A percentile compares a stretch with the other conserved stretches of the same genome.
Conservation (phyloP, 78 protist genomes). For the slime mould (Dictyostelium discoideum) region DNA sequence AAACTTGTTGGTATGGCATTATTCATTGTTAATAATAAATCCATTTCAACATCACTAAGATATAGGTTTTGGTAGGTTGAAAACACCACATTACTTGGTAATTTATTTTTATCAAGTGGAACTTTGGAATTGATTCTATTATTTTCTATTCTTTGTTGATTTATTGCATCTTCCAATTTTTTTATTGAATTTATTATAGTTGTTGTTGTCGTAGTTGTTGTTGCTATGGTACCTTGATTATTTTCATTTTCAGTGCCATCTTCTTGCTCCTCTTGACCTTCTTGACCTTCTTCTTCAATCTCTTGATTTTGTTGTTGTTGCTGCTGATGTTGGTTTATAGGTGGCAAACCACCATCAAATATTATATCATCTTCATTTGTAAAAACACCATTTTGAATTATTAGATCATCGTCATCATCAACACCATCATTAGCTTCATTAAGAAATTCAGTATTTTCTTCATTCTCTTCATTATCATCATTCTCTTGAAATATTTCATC, state of each 20-base stretch:
- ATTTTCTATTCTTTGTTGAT: conserved; percentile 5
- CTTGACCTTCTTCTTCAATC: background rate
- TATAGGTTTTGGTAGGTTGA: conserved; percentile 57
- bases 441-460: background rate
- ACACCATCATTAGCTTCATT: background rate
- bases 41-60: background rate
- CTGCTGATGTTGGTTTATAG: background rate
- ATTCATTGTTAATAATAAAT: background rate
- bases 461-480: too few species aligned
- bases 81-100: conserved; percentile 66
- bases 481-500: background rate
- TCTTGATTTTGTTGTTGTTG: background rate
- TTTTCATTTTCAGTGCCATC: conserved; percentile 25
- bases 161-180: background rate
- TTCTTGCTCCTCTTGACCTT: background rate
- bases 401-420: background rate
- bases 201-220: background rate
- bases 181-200: background rate
- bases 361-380: background rate
- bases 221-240: background rate
- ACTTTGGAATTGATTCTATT: background rate
- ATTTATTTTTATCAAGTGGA: background rate
- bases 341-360: background rate
- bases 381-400: background rate
- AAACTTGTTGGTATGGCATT: conserved; percentile 46